Evolutionary conservation across 169 alveolate species (phyloP).

Genomic region (Plasmodium malariae): DNA sequence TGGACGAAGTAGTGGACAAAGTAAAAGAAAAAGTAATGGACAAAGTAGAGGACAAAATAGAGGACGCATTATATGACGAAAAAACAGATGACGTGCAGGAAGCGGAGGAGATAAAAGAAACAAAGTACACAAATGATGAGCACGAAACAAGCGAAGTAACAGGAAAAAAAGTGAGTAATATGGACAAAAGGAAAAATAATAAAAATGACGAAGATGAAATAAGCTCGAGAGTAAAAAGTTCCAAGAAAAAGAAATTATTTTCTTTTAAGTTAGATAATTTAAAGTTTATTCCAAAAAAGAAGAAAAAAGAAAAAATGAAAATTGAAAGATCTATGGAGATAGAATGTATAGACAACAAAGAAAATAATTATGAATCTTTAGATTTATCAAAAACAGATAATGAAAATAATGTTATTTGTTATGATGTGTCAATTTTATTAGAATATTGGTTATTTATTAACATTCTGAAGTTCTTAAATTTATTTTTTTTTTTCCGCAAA

Average conservation of each 20-base stretch:
- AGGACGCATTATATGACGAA: not conserved
- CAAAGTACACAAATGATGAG: not conserved
- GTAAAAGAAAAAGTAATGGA: not conserved
- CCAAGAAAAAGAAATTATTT: constrained; percentile 3
- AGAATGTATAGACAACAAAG: not conserved
- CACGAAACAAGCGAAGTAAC: not conserved
- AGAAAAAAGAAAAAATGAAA: not conserved
- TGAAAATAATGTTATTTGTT: not conserved
- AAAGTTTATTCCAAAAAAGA: constrained; percentile 14
- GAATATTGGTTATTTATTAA: constrained; percentile 68
- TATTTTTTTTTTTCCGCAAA: constrained; percentile 14
- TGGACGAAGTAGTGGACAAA: not conserved
- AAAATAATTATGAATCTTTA: not conserved
- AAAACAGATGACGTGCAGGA: too few species aligned
- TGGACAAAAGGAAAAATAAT: not conserved
- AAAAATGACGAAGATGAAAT: not conserved
- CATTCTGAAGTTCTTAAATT: constrained; percentile 41
- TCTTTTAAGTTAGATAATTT: constrained; percentile 17
- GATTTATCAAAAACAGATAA: not conserved
- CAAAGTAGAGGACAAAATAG: not conserved
- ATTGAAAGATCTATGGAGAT: not conserved
- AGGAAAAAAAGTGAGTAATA: not conserved
- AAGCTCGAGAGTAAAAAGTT: not conserved
- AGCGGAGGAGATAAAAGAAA: too few species aligned
- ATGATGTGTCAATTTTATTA: constrained; percentile 53